Evolutionary conservation across 441 rosid genomes (phyloP), one percentile per base, ranked within the genome.

Genomic region (Theobroma grandiflorum): DNA sequence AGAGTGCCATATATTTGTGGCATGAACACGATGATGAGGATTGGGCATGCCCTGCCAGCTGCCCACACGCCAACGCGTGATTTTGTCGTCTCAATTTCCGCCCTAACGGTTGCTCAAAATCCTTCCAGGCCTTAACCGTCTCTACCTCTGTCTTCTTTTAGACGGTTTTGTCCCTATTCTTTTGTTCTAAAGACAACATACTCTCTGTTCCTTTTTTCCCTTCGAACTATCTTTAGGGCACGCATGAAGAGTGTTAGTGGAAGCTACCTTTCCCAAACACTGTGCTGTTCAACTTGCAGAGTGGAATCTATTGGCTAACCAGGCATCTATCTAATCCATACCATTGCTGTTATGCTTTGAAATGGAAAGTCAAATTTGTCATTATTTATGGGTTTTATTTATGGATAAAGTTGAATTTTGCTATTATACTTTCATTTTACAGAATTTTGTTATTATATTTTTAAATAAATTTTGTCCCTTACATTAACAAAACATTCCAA

Each of bases 11-110:
- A n/a, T 7, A 43, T 43, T 68, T 22, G 61, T 31, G 43, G 72
- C 72, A 43, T 11, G 35, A 45, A 6, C n/a, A 62, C 33, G 40
- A 38, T 16, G 59, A 22, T 38, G 72, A 81, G 57, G 38, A 66
- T 57, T 81, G 50, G 37, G 78, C 70, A 31, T 67, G 77, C 84
- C 59, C 57, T 65, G 33, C 72, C 53, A 8, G 18, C 1, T 61
- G 66, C 66, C 33, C 53, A 80, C 43, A 64, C 58, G 69, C 52
- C 75, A 78, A 74, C 82, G 79, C 82, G 68, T 77, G 59, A 65
- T 59, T 52, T 81, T 73, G n/a, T 55, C 65, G 63, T 73, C 83
- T 53, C 82, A 70, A 75, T 75, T 70, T 78, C 80, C 65, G 75
- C 78, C 64, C 57, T 2, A 52, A 55, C 68, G 42, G 68, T 58